Conservation (phyloP, 1,284 basidiomycete genomes). For the Pterulicium gracile region DNA sequence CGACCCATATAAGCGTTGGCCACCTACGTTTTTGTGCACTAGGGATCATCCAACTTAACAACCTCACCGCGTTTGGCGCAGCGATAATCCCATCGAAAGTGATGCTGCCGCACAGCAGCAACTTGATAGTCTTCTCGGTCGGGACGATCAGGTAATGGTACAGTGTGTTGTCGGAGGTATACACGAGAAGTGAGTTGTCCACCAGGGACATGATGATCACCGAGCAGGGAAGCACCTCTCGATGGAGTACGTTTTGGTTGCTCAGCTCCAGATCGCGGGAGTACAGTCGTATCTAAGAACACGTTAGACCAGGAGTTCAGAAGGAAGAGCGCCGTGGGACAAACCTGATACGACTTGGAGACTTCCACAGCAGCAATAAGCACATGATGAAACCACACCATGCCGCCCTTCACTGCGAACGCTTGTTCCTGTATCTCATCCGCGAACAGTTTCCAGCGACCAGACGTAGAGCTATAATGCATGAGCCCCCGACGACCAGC, state of each 20-base stretch:
- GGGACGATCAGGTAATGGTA: constrained; percentile 90
- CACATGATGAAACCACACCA: constrained; percentile 97
- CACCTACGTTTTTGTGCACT: constrained; percentile 80
- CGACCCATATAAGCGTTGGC: background rate
- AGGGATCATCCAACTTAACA: constrained; percentile 96
- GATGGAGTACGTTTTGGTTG: constrained; percentile 76
- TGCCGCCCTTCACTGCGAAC: constrained; percentile 83
- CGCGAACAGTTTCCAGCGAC: constrained; percentile 90
- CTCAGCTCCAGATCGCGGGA: constrained; percentile 92
- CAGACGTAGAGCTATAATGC: constrained; percentile 90
- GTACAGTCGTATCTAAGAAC: constrained; percentile 75
- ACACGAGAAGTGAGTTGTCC: constrained; percentile 94
- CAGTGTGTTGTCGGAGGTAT: constrained; percentile 93
- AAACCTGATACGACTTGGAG: constrained; percentile 69
- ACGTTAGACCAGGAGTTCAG: constrained; percentile 6
- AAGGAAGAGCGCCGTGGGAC: constrained; percentile 12
- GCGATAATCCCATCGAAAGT: constrained; percentile 88
- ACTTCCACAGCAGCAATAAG: constrained; percentile 86
- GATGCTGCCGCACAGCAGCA: constrained; percentile 92
- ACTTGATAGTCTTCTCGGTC: constrained; percentile 71
- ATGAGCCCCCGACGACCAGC: constrained; percentile 87
- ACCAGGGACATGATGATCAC: constrained; percentile 85
- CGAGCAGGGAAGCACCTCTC: constrained; percentile 69
- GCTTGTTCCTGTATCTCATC: constrained; percentile 83
- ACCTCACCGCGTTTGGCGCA: constrained; percentile 77